phyloP scores from a whole-genome alignment of 2,329 filamentous ascomycete genomes.

The Davidsoniella virescens region DNA sequence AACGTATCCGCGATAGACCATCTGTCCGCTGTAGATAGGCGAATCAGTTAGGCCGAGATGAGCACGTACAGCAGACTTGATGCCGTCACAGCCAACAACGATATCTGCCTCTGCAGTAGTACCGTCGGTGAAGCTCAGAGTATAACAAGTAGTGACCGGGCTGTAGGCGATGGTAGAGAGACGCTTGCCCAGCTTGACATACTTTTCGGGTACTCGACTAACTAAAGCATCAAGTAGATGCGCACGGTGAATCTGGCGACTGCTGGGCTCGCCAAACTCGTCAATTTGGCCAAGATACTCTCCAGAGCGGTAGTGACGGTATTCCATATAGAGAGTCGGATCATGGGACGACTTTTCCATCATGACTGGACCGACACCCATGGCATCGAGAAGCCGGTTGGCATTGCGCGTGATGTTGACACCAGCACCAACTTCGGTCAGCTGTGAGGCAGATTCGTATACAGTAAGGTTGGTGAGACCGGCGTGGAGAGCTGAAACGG shows the following conservation, averaged over 20 bases:
- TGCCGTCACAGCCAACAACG: conserved; percentile 46
- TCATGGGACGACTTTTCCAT: conserved; percentile 20
- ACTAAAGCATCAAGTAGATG: conserved; percentile 14
- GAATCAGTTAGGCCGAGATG: neutral
- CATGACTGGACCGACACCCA: conserved; percentile 8
- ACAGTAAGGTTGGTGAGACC: conserved; percentile 15
- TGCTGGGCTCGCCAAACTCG: conserved; percentile 12
- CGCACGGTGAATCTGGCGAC: conserved; percentile 13
- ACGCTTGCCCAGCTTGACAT: conserved; percentile 10
- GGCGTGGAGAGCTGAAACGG: conserved; percentile 22
- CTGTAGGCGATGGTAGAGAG: conserved; percentile 6
- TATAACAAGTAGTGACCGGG: neutral
- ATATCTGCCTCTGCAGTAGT: conserved; percentile 23
- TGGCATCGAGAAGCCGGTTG: conserved; percentile 11
- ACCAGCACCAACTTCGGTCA: conserved; percentile 13
- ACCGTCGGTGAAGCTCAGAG: conserved; percentile 25
- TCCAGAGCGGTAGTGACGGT: conserved; percentile 17
- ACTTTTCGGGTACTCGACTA: conserved; percentile 10
- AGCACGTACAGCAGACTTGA: conserved; percentile 36
- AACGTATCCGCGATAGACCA: conserved; percentile 23
- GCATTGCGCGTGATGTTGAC: conserved; percentile 11
- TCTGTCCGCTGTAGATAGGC: conserved; percentile 21
- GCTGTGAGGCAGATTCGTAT: conserved; percentile 9
- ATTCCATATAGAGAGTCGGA: conserved; percentile 19
- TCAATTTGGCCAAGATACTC: conserved; percentile 18